Evolutionary conservation across 139 green algal genomes (phyloP), one percentile per base, ranked within the genome.

Genomic region (Micractinium sp.): DNA sequence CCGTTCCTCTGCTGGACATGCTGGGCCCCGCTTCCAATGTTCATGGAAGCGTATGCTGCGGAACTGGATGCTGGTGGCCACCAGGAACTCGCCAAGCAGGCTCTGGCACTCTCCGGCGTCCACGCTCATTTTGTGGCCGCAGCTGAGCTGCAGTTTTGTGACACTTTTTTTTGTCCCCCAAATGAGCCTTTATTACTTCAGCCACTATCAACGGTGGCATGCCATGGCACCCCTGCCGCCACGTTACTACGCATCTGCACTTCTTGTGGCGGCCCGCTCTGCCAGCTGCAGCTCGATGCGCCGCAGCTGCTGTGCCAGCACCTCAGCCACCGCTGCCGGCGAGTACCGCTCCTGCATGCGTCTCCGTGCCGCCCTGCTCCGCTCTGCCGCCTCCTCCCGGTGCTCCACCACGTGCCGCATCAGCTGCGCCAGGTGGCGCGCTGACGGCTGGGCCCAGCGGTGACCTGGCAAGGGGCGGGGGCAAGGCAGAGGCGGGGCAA

Each of bases 371-470:
- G 88, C 90, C 22, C 66, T 85, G n/a, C 93, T 91, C 16, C 85
- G 81, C 0, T 69, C 84, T 23, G 36, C 27, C 7, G 93, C 94
- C 69, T 95, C 92, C 16, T 89, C 61, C 2, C 82, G 90, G 74
- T 94, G 39, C 0, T 71, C 53, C 35, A 90, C 73, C 36, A 96
- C 92, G 3, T 81, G 90, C 18, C 91, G 85, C 92, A 96, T 92
- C 9, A 96, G 93, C 61, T 90, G 75, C 9, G 73, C 27, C 35
- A 95, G 89, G 75, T 96, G 91, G 1, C 47, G 3, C 22, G 93
- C 90, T 1, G 91, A 94, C 0, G 94, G 94, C 76, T 93, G 85
- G n/a, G 94, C 94, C 94, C 93, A 96, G 66, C 89, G 88, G 38
- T 92, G 80, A 0, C 91, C 93, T 39, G 60, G 61, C 35, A 61